phyloP scores from a whole-genome alignment of 2,329 filamentous ascomycete species.

The Venturia pyrina region DNA sequence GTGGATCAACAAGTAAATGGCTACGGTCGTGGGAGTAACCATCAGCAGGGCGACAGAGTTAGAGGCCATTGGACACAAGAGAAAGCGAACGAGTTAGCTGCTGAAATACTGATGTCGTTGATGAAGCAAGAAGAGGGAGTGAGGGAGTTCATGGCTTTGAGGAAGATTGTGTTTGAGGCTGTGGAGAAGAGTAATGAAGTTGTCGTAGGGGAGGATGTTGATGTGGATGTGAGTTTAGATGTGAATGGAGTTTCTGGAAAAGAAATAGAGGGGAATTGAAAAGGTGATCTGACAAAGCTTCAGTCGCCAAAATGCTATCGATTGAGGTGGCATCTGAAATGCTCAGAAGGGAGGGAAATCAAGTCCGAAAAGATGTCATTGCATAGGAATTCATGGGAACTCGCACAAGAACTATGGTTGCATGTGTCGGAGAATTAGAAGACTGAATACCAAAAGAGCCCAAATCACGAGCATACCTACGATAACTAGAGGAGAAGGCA shows the following conservation, averaged over 20 bases:
- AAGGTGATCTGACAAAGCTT: not conserved
- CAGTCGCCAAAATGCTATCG: not conserved
- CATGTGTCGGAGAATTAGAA: too few species aligned
- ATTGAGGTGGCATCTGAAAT: not conserved
- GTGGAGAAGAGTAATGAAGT: constrained; percentile 11
- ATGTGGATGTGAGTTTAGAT: not conserved
- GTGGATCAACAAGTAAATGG: constrained; percentile 16
- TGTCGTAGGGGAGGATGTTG: not conserved
- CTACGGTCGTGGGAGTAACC: not conserved
- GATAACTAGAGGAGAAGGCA: too few species aligned
- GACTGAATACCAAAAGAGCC: too few species aligned
- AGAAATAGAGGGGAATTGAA: not conserved
- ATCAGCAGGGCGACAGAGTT: constrained; percentile 6
- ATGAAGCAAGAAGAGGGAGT: constrained; percentile 28
- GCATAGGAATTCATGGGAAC: not conserved
- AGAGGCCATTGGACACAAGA: constrained; percentile 26
- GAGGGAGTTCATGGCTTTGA: constrained; percentile 28
- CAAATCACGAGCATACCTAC: too few species aligned
- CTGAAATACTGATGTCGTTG: constrained; percentile 20
- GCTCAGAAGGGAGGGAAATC: not conserved
- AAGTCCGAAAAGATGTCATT: not conserved
- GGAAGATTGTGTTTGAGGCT: constrained; percentile 20
- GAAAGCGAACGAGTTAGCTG: constrained; percentile 25
- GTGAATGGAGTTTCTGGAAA: not conserved
- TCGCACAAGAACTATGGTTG: too few species aligned